Percentiles rank a stretch among this genome's conserved stretches.
Conservation (phyloP, 192 early-diverging fungal species). For the Backusella circina region DNA sequence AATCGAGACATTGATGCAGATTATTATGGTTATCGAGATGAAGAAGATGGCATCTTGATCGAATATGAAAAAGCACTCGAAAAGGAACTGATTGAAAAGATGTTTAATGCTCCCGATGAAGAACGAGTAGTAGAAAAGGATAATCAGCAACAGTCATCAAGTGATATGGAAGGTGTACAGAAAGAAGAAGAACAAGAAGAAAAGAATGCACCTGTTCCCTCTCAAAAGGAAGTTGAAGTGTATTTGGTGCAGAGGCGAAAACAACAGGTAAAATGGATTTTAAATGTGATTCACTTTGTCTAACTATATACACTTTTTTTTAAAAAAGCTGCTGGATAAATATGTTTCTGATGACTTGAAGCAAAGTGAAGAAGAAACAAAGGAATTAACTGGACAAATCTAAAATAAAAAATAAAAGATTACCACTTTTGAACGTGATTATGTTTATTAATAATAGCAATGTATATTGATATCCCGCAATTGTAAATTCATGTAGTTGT, state of each 20-base stretch:
- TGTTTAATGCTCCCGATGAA: constrained; percentile 5
- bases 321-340: constrained; percentile 34
- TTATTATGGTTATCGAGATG: constrained; percentile 95
- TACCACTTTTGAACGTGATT: too few relatives aligned
- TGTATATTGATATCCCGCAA: too few relatives aligned
- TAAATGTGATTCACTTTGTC: background rate
- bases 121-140: constrained; percentile 4
- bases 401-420: constrained; percentile 16
- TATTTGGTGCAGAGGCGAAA: constrained; percentile 69
- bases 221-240: constrained; percentile 70
- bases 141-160: background rate
- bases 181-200: constrained; percentile 22
- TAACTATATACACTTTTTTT: background rate
- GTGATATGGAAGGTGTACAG: background rate
- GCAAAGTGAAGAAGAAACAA: constrained; percentile 29
- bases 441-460: too few relatives aligned
- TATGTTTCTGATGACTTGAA: constrained; percentile 42
- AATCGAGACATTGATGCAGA: constrained; percentile 82
- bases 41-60: constrained; percentile 80
- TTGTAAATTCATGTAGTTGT: too few relatives aligned
- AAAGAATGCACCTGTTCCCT: constrained; percentile 55
- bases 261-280: constrained; percentile 53
- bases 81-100: constrained; percentile 28
- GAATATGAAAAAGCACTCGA: constrained; percentile 73
- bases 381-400: constrained; percentile 22